Evolutionary conservation across 192 early-diverging fungal genomes (phyloP).

Genomic region (Backusella tarrabulga): DNA sequence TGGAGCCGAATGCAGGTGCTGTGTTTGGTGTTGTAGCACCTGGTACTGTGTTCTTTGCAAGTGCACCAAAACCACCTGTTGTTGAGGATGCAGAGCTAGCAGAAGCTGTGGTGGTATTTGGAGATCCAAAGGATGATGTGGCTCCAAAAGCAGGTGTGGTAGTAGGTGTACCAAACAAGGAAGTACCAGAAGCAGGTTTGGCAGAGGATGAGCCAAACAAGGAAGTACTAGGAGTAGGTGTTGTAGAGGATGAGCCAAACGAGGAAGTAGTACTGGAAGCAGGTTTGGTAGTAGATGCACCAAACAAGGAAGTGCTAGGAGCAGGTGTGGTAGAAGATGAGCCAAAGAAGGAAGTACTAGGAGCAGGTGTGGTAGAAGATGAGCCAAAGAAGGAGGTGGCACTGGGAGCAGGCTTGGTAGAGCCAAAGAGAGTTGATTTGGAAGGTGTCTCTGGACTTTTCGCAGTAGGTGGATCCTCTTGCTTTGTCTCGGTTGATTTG

Average conservation of each 20-base stretch:
- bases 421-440: neutral
- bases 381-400: neutral
- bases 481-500: neutral
- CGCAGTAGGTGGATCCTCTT: neutral
- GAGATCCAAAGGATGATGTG: neutral
- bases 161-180: neutral
- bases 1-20: slow-evolving; percentile 11
- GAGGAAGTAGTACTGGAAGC: slow-evolving; percentile 8
- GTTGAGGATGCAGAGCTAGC: neutral
- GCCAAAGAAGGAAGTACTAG: slow-evolving; percentile 4
- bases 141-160: neutral
- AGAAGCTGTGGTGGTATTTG: slow-evolving; percentile 6
- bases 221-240: neutral
- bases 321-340: slow-evolving; percentile 4
- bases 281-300: neutral
- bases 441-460: neutral
- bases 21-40: neutral
- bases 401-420: neutral
- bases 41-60: neutral
- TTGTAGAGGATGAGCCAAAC: neutral
- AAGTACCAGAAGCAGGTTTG: neutral
- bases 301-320: slow-evolving; percentile 5
- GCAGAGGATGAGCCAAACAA: neutral
- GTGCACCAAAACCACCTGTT: slow-evolving; percentile 21
- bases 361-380: neutral